Evolutionary conservation across 352 stramenopile species (phyloP).

Genomic region (Phytophthora litchii): DNA sequence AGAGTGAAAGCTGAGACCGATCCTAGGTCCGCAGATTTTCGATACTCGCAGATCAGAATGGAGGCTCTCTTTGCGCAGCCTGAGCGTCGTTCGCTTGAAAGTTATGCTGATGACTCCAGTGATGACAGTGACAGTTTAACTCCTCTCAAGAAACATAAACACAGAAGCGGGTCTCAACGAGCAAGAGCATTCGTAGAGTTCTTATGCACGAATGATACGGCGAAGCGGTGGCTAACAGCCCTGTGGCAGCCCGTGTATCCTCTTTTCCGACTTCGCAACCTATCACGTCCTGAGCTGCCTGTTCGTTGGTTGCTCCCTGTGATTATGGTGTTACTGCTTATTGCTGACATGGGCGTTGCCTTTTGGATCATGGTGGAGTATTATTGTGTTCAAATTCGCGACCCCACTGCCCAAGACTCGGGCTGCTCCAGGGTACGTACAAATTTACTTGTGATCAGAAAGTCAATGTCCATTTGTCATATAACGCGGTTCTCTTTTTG

Average conservation of each 20-base stretch:
- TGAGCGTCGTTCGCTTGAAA: conserved; percentile 18
- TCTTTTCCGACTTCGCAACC: conserved; percentile 69
- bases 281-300: conserved; percentile 30
- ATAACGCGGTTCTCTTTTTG: conserved; percentile 6
- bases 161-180: conserved; percentile 11
- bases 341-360: conserved; percentile 62
- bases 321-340: conserved; percentile 64
- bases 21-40: conserved; percentile 63
- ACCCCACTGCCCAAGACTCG: conserved; percentile 70
- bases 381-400: conserved; percentile 87
- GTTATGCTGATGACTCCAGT: conserved; percentile 25
- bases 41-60: conserved; percentile 80
- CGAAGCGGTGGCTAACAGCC: conserved; percentile 29
- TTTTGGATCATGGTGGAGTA: conserved; percentile 87
- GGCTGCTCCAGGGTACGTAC: conserved; percentile 76
- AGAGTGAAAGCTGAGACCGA: conserved; percentile 39
- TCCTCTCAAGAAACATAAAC: conserved; percentile 28
- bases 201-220: conserved; percentile 37
- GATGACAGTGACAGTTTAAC: conserved; percentile 30
- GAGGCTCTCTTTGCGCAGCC: conserved; percentile 70
- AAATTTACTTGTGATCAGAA: not conserved
- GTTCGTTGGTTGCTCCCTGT: conserved; percentile 50
- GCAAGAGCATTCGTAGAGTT: conserved; percentile 31
- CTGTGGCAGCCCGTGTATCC: conserved; percentile 59
- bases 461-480: conserved; percentile 5